Base-by-base conservation (phyloP, 495 filamentous ascomycete species). In the Umbilicaria muhlenbergii region DNA sequence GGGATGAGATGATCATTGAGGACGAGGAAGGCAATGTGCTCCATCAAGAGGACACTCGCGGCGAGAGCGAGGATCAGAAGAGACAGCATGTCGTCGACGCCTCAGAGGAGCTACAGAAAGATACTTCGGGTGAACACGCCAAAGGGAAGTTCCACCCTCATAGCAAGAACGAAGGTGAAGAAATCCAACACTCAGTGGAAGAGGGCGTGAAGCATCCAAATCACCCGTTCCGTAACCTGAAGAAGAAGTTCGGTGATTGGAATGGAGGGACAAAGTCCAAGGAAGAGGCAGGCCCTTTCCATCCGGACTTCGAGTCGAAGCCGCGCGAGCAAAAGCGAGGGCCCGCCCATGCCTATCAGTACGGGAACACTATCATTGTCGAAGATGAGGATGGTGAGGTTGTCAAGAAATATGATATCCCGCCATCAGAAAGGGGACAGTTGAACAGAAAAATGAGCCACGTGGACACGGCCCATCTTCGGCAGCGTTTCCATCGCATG, bases 301-400 rank as follows among this genome's bases (percentile, higher is more conserved):
- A 58, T 35, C 10, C 21, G 11, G 14, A 21, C 15, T 35, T 5
- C 3, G 52, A 51, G 32, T 38, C 39, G 7, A 37, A 48, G 43
- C 50, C 47, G 8, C 58, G 52, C 18, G 49, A 51, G 34, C 61
- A 60, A 13, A 58, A 59, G 37, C 65, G 72, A 17, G 70, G 65
- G 21, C 78, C 91, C 5, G 92, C 92, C 11, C 73, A 84, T 53
- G 92, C 92, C 3, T 99, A 94, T 53, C 86, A 94, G 51, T 95
- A 89, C 51, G 92, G 88, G 36, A 91, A 85, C 51, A 94, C 87
- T 58, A 89, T 99, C 51, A 95, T 99, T 54, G 86, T 99, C 13
- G 92, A 99, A 61, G 88, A 99, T 52, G 87, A 89, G 58, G 83
- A 94, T 56, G 92, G 92, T 24, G 92, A 99, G 55, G 92, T 99